Conservation (phyloP, 2,329 filamentous ascomycete species). For the Neoarthrinium moseri region DNA sequence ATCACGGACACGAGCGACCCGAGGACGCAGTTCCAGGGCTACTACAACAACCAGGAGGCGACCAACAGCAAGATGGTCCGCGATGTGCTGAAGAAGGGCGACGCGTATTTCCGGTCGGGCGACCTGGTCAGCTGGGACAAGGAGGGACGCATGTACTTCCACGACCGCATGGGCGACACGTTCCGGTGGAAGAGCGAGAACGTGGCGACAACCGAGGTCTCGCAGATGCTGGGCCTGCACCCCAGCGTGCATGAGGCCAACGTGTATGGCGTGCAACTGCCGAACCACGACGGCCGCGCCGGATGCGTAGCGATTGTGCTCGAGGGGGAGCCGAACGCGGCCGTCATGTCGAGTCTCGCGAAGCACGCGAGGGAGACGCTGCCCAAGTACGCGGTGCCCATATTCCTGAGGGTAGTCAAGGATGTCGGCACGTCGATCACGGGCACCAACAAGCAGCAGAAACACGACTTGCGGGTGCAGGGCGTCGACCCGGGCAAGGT, state of each 20-base stretch:
- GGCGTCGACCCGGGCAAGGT: slow-evolving; percentile 68
- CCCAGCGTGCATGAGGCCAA: slow-evolving; percentile 72
- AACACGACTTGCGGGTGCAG: slow-evolving; percentile 67
- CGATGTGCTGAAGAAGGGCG: slow-evolving; percentile 70
- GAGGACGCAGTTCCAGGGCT: slow-evolving; percentile 71
- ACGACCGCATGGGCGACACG: slow-evolving; percentile 76
- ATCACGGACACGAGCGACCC: slow-evolving; percentile 66
- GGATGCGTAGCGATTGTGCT: slow-evolving; percentile 75
- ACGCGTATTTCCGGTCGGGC: slow-evolving; percentile 83
- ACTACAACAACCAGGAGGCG: slow-evolving; percentile 72
- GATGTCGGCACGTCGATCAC: slow-evolving; percentile 63
- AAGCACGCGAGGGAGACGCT: slow-evolving; percentile 55
- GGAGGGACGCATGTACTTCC: slow-evolving; percentile 75
- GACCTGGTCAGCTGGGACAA: slow-evolving; percentile 71
- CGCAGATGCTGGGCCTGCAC: slow-evolving; percentile 69
- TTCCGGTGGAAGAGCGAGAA: slow-evolving; percentile 84
- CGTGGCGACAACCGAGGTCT: slow-evolving; percentile 78
- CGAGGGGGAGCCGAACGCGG: slow-evolving; percentile 38
- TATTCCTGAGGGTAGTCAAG: slow-evolving; percentile 71
- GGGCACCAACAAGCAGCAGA: slow-evolving; percentile 88
- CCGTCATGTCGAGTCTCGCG: slow-evolving; percentile 58
- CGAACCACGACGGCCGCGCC: slow-evolving; percentile 78
- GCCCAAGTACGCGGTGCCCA: slow-evolving; percentile 72
- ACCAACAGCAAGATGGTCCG: slow-evolving; percentile 73
- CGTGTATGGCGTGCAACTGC: slow-evolving; percentile 79